These are phyloP conservation scores for Penicillium capsulatum DNA, from an alignment of 2,329 filamentous ascomycete genomes.

Conservation along the genomic window DNA sequence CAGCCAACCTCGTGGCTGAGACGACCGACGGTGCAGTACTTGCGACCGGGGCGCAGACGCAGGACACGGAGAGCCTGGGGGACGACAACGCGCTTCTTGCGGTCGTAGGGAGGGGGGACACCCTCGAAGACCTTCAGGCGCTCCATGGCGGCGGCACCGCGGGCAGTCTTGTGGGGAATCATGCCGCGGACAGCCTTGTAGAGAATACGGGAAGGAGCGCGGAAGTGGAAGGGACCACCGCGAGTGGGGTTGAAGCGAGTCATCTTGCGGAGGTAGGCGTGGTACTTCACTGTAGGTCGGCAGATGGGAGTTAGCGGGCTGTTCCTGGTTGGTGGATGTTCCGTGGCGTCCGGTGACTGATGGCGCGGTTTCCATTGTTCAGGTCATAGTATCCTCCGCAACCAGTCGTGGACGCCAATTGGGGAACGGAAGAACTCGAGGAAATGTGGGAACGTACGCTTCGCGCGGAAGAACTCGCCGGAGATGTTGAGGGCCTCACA, in stretches of 20 bases:
- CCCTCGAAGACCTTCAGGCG: constrained; percentile 99
- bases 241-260: constrained; percentile 99
- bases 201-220: constrained; percentile 98
- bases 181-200: constrained; percentile 99
- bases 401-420: neutral
- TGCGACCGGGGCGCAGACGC: constrained; percentile 96
- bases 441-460: constrained; percentile 79
- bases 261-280: constrained; percentile 99
- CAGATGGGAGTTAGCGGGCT: constrained; percentile 46
- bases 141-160: constrained; percentile 93
- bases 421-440: constrained; percentile 1
- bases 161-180: constrained; percentile 99
- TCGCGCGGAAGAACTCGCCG: constrained; percentile 99
- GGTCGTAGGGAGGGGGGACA: constrained; percentile 97
- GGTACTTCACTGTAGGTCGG: constrained; percentile 86
- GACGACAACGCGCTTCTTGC: constrained; percentile 99
- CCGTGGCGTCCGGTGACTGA: constrained; percentile 1
- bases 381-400: neutral
- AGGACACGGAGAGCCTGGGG: constrained; percentile 96
- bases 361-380: constrained; percentile 1
- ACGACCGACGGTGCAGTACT: constrained; percentile 99
- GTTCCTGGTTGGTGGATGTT: constrained; percentile 3
- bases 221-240: constrained; percentile 99
- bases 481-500: constrained; percentile 99
- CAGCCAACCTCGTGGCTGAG: constrained; percentile 99